Base-by-base conservation (phyloP, 1,139 yeast species). In the Debaryomyces subglobosus region DNA sequence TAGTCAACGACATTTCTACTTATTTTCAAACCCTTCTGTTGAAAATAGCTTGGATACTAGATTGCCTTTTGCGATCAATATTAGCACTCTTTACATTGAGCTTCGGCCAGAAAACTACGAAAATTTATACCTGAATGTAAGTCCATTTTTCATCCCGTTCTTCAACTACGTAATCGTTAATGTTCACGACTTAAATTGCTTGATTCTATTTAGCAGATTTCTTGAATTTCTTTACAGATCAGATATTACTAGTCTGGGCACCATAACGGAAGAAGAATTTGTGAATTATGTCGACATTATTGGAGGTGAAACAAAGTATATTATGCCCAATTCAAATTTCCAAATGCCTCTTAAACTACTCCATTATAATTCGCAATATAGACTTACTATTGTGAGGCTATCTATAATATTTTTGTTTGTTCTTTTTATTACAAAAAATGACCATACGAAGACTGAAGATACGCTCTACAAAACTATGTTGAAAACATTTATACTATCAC, bases 311-410 rank as follows among this genome's bases (percentile, higher is more conserved):
- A 15, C 20, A 3, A 32, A 29, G 25, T 30, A 20, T 29, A 20
- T 43, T 10, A 12, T 36, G 24, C 15, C 30, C 6, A 13, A 44
- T 2, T 29, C 39, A 16, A 21, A 20, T 13, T 9, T 10, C 25
- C 27, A 37, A 10, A 9, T 50, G 12, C 49, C 49, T 2, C 37
- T 57, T 5, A 57, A 57, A 43, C 49, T 59, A n/a, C 44, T 47
- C 12, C 52, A 50, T 16, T 44, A 49, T 33, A 50, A 50, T 34
- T 46, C 46, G 13, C 36, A 47, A 27, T 27, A 52, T n/a, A 37
- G 41, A 20, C 41, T 52, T n/a, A 50, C 49, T 29, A 33, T 58
- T 13, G 30, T 49, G n/a, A 46, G 54, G 42, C 36, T 58, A 20
- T 29, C 54, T 5, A 44, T 58, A n/a, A 32, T 58, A 12, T 54